These are phyloP conservation scores for Arachis stenosperma DNA, from an alignment of 306 rosid genomes.

Conservation along the genomic window DNA sequence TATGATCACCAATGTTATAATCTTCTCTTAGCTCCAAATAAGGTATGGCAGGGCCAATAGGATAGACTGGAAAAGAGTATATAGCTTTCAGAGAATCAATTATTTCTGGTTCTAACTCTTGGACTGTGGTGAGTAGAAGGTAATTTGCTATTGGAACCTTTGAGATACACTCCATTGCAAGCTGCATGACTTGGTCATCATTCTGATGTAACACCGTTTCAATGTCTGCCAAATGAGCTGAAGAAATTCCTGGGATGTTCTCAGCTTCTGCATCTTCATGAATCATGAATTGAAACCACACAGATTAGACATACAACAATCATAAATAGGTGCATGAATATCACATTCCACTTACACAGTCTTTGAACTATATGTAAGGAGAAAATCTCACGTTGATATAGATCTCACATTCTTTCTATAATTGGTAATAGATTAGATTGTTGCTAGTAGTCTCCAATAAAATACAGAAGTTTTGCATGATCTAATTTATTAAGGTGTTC, in stretches of 20 bases:
- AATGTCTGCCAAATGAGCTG: slow-evolving; percentile 43
- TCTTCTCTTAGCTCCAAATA: slow-evolving; percentile 38
- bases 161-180: slow-evolving; percentile 41
- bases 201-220: slow-evolving; percentile 36
- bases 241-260: slow-evolving; percentile 42
- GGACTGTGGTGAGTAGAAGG: slow-evolving; percentile 52
- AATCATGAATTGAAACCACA: slow-evolving; percentile 22
- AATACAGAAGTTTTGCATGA: neutral
- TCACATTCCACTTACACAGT: too few relatives aligned
- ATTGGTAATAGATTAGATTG: neutral
- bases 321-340: neutral
- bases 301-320: slow-evolving; percentile 9
- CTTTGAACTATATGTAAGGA: neutral
- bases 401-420: neutral
- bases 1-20: neutral
- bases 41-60: slow-evolving; percentile 61
- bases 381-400: neutral
- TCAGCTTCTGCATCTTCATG: slow-evolving; percentile 39
- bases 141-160: slow-evolving; percentile 45
- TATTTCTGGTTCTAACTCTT: slow-evolving; percentile 51
- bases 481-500: neutral
- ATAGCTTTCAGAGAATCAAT: slow-evolving; percentile 43
- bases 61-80: slow-evolving; percentile 50
- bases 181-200: slow-evolving; percentile 40
- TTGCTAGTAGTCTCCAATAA: neutral